A percentile compares a stretch with the other conserved stretches of the same genome.
Evolutionary conservation across 2,329 filamentous ascomycete species (phyloP).

Genomic region (Colletotrichum echinochloae): DNA sequence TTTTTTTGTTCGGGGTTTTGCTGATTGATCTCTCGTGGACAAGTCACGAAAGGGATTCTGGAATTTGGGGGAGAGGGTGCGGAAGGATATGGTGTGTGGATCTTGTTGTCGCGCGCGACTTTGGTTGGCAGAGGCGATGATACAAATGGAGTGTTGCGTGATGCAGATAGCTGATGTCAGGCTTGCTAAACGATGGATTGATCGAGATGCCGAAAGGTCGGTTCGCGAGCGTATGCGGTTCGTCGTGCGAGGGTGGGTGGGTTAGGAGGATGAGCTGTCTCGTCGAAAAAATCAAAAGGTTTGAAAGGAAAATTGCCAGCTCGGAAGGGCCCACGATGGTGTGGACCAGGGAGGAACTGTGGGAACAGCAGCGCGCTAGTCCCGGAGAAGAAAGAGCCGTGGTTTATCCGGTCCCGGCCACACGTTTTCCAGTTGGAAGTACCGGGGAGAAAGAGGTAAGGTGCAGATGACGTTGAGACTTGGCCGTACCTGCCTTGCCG

Average conservation of each 20-base stretch:
- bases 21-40: conserved; percentile 39
- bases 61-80: neutral
- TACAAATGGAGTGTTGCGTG: conserved; percentile 35
- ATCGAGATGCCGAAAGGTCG: conserved; percentile 34
- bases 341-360: conserved; percentile 39
- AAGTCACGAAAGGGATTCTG: conserved; percentile 36
- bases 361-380: conserved; percentile 21
- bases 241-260: conserved; percentile 39
- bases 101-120: conserved; percentile 27
- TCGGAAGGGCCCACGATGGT: conserved; percentile 41
- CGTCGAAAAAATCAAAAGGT: conserved; percentile 43
- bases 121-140: conserved; percentile 20
- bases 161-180: conserved; percentile 39
- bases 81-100: conserved; percentile 15
- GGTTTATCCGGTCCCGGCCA: conserved; percentile 39
- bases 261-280: conserved; percentile 41
- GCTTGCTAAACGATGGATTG: conserved; percentile 43
- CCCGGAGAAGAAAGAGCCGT: conserved; percentile 10
- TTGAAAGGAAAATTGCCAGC: conserved; percentile 44
- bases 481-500: neutral
- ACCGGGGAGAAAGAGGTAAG: conserved; percentile 15
- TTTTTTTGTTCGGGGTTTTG: conserved; percentile 25
- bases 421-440: conserved; percentile 28
- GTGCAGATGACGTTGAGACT: conserved; percentile 34
- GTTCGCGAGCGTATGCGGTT: conserved; percentile 36